A percentile compares a stretch with the other conserved stretches of the same genome.
Evolutionary conservation across 495 filamentous ascomycete species (phyloP).

Genomic region (Neurospora sp.): DNA sequence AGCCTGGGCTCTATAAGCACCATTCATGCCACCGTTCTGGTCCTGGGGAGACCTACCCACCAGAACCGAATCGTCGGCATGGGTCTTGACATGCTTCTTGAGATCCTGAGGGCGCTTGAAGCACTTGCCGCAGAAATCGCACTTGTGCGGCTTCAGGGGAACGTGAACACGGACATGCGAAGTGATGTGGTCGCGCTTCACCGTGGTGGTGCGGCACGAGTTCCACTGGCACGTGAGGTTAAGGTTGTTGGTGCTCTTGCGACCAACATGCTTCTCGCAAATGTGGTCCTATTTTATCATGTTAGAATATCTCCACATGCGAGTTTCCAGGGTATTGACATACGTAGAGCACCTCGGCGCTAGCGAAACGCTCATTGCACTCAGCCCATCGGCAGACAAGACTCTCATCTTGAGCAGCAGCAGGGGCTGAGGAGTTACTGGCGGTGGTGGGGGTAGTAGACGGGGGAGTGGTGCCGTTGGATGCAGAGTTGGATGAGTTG

Average conservation of each 20-base stretch:
- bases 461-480: constrained; percentile 36
- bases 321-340: constrained; percentile 24
- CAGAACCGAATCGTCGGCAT: constrained; percentile 92
- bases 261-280: constrained; percentile 95
- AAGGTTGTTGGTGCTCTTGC: constrained; percentile 98
- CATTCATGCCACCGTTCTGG: constrained; percentile 53
- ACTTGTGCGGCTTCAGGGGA: constrained; percentile 95
- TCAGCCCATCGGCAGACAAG: constrained; percentile 79
- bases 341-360: constrained; percentile 85
- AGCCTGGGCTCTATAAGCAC: constrained; percentile 37
- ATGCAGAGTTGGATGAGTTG: constrained; percentile 19
- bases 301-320: background rate
- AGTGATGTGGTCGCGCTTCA: constrained; percentile 99
- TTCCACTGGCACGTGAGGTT: constrained; percentile 98
- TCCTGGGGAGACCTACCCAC: constrained; percentile 60
- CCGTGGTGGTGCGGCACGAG: constrained; percentile 87
- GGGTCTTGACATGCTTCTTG: constrained; percentile 99
- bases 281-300: constrained; percentile 69
- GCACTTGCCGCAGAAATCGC: constrained; percentile 95
- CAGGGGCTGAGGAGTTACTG: constrained; percentile 23
- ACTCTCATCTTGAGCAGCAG: constrained; percentile 43
- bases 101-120: constrained; percentile 99
- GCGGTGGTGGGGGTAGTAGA: constrained; percentile 28
- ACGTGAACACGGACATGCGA: constrained; percentile 99
- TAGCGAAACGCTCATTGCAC: constrained; percentile 71